These are phyloP conservation scores for Misopates orontium DNA, from an alignment of 257 asterid species.

Conservation along the genomic window DNA sequence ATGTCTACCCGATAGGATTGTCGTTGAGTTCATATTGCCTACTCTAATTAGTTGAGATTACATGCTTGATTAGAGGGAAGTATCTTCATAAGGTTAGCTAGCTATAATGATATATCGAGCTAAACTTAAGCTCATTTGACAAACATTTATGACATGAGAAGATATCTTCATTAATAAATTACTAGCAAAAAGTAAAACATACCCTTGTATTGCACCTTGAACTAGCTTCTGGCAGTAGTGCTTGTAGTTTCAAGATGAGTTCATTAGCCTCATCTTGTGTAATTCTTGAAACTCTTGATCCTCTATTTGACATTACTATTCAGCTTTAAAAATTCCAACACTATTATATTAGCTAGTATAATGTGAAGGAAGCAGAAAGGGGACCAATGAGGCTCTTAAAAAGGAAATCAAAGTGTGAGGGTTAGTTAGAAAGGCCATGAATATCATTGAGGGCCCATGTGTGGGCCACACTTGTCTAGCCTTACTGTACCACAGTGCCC, in stretches of 20 bases:
- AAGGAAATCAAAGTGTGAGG: constrained; percentile 32
- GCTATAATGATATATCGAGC: too few relatives aligned
- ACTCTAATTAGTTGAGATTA: too few relatives aligned
- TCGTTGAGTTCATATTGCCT: too few relatives aligned
- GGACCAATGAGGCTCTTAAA: constrained; percentile 35
- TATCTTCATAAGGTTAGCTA: too few relatives aligned
- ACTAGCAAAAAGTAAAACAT: constrained; percentile 9
- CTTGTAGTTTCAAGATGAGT: constrained; percentile 55
- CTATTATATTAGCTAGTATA: not conserved
- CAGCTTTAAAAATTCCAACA: too few relatives aligned
- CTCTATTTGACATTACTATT: constrained; percentile 48
- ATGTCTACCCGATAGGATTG: too few relatives aligned
- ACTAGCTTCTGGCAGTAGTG: constrained; percentile 49
- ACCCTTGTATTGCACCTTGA: constrained; percentile 51
- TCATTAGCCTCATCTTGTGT: constrained; percentile 55
- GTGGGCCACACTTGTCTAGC: constrained; percentile 28
- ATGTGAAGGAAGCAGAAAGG: constrained; percentile 26
- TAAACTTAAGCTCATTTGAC: too few relatives aligned
- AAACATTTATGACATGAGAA: too few relatives aligned
- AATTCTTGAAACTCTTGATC: constrained; percentile 39
- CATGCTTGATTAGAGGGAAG: too few relatives aligned
- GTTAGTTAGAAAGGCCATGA: constrained; percentile 33
- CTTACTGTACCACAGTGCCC: constrained; percentile 33
- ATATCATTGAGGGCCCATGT: constrained; percentile 30
- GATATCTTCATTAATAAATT: too few relatives aligned